Evolutionary conservation across 768 basidiomycete species (phyloP), one percentile per base, ranked within the genome.

Genomic region (Scleroderma citrinum): DNA sequence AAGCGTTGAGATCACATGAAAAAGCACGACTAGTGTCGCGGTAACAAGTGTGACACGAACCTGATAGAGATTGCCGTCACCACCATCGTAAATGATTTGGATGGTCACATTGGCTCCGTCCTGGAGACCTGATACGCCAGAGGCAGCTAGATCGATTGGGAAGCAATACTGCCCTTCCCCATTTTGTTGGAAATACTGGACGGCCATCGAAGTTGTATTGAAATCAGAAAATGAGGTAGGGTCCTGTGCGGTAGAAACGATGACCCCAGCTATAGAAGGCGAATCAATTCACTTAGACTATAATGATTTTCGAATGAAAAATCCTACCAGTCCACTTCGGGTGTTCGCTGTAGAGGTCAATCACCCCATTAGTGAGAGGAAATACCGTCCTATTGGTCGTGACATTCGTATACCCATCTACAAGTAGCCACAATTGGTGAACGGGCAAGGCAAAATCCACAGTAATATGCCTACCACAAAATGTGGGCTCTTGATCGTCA

Each of bases 101-200:
- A 92, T 69, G 1, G 91, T 91, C 34, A 87, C 82, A 54, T 88
- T 83, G 17, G 79, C 73, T 8, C 88, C 87, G 50, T 83, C 73
- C 47, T 68, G 63, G 44, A 86, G 60, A 13, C 74, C 76, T 30
- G 68, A 62, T 24, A 87, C 68, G 30, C 71, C 69, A 35, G 75
- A 72, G 0, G 67, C 58, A 1, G 71, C 61, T 44, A 92, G 68
- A 62, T 88, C 70, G 49, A 93, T 72, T 2, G 81, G 78, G 50
- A 87, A 71, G 64, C 92, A 93, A 57, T 72, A 78, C 2, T 57
- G 49, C 13, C 91, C 90, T 57, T 80, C 79, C 17, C 81, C 80
- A 14, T 58, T 62, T 24, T 71, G 64, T 51, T 74, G 61, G 61
- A 79, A 74, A 63, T 76, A 82, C 1, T 71, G 74, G 36, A 77